Base-by-base conservation (phyloP, 1,139 yeast species). In the Hemisphaericaspora xylanilytica region DNA sequence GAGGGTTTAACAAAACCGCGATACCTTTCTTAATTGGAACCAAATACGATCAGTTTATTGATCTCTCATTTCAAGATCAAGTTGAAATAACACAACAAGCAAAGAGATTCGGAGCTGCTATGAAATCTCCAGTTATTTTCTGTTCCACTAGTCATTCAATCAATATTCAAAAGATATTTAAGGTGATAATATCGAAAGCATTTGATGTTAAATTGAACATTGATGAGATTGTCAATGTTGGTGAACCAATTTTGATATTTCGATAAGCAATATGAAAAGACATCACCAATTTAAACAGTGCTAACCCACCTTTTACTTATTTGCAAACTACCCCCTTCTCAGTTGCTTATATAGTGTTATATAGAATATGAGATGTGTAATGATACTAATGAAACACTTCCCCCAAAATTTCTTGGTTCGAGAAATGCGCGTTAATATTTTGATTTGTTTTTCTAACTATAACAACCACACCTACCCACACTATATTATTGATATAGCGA, bases 21-120 rank as follows among this genome's bases (percentile, higher is more conserved):
- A 85, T 92, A 38, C 97, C 97, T 3, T 81, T 92, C 46, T 68
- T 92, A 35, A 85, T 92, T 2, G 99, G 99, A 4, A 92, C 99
- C 1, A 92, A 92, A 58, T 92, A 86, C 60, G 98, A 92, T 59
- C 71, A 84, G 47, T 90, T 92, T 59, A 80, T 87, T 26, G 92
- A 85, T 51, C 65, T 87, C 56, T 80, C 94, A 36, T 78, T 75
- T 32, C 85, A 81, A 41, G 95, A 90, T 52, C 97, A 92, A 59
- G 77, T 80, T 42, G 95, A 87, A 55, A 78, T 92, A 37, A 87
- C 96, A 6, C 81, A 77, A 44, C 90, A 85, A 56, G 95, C 96
- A 6, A 80, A 85, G 62, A 80, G 83, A 56, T 92, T 86, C 59
- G 96, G 97, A 13, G 75, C 71, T 50, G 96, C 95, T 32, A 90